Percentiles rank a stretch among this genome's conserved stretches.
Conservation (phyloP, 176 grass and related monocot species). For the Cenchrus purpureus region DNA sequence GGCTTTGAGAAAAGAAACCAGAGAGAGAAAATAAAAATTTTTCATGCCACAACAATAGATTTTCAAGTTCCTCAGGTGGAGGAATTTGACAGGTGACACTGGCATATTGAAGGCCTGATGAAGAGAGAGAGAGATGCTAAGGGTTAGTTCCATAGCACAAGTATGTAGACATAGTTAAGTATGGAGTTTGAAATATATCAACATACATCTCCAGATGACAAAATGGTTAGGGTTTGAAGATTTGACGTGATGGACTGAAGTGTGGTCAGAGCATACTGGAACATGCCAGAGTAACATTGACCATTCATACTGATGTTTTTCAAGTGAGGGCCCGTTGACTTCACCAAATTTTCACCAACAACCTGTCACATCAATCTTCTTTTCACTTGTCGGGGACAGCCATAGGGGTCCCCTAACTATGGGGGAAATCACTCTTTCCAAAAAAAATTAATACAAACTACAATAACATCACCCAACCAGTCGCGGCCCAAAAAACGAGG, state of each 20-base stretch:
- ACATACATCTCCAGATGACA: conserved; percentile 1
- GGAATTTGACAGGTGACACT: neutral
- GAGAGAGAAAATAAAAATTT: conserved; percentile 28
- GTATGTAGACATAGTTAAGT: neutral
- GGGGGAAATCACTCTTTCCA: no score
- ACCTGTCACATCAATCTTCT: no score
- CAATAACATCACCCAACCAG: no score
- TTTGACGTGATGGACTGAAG: conserved; percentile 9
- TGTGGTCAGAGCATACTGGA: conserved; percentile 22
- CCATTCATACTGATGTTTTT: neutral
- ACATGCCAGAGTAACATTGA: neutral
- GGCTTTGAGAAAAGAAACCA: conserved; percentile 31
- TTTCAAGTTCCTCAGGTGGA: neutral
- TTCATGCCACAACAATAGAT: neutral
- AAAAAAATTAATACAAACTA: no score
- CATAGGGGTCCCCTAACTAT: no score
- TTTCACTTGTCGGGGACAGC: no score
- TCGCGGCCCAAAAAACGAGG: no score
- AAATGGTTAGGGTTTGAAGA: conserved; percentile 10
- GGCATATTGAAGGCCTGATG: neutral
- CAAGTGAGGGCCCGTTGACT: no score
- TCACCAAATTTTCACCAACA: no score
- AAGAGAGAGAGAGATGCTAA: neutral
- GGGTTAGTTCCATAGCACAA: neutral
- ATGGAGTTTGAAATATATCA: neutral